Evolutionary conservation across 2,329 filamentous ascomycete species (phyloP), one percentile per base, ranked within the genome.

Genomic region (Ascochyta pisi): DNA sequence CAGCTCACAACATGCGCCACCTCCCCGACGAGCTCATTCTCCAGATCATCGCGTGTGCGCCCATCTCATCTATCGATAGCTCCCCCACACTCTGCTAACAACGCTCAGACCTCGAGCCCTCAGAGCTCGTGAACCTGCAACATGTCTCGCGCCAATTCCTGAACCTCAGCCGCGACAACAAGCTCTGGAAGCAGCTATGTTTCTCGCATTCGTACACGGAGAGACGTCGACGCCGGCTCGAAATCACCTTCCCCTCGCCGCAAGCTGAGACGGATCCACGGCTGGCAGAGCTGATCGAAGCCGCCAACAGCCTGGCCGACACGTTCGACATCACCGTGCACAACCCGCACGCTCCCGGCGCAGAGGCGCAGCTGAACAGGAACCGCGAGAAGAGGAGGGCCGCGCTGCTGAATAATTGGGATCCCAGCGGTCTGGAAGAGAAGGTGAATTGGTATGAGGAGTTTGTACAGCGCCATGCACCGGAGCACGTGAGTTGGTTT

Each of bases 381-480:
- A 68, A 77, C 59, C 67, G 51, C 13, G 59, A 64, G 12, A 70
- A 63, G 58, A 78, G 83, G 64, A 78, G 79, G 51, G 76, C 79
- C 22, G 83, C 86, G 45, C 83, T 91, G 54, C 79, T 90, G 68
- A 87, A 88, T 4, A 91, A 91, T 64, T 96, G 92, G 92, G 91
- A 96, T 64, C 91, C 91, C 0, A 86, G 85, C 0, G 92, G 89
- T 61, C 84, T 87, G 0, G 79, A 77, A 4, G 92, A 97, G 76
- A 81, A 80, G 37, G 82, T 93, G 19, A 86, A 90, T 44, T 97
- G 92, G 89, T 96, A 96, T 73, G 84, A 90, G 51, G 93, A 97
- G 74, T 96, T 92, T 69, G 89, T 96, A 60, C 91, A 93, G 49
- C 84, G 93, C 31, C 84, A 93, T 75, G 92, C 86, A 0, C 87